A percentile compares a stretch with the other conserved stretches of the same genome.
These are phyloP conservation scores for Pseudogymnoascus verrucosus DNA, from an alignment of 2,329 filamentous ascomycete species.

Conservation along the genomic window DNA sequence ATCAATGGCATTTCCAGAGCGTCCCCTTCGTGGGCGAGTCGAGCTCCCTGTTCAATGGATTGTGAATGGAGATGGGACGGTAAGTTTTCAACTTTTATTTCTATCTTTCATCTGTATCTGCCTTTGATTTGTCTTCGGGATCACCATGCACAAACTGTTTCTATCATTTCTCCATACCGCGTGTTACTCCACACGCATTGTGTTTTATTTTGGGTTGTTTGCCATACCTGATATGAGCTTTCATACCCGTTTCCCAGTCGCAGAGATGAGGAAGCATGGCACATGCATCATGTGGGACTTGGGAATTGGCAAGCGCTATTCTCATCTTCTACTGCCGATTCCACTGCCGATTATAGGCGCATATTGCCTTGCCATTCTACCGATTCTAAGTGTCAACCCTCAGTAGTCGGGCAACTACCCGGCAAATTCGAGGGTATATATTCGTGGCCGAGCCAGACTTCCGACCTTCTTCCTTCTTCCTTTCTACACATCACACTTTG, in stretches of 20 bases:
- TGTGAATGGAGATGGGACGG: not conserved
- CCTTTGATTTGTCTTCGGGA: not conserved
- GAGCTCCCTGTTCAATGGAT: not conserved
- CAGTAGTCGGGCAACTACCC: not conserved
- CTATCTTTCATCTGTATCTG: not conserved
- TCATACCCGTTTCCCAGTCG: not conserved
- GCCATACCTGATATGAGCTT: not conserved
- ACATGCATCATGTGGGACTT: conserved; percentile 3
- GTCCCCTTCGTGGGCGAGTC: conserved; percentile 1
- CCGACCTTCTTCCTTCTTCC: not conserved
- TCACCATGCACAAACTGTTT: not conserved
- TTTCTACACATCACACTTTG: not conserved
- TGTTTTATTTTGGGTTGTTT: not conserved
- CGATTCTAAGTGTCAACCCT: not conserved
- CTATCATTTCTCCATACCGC: not conserved
- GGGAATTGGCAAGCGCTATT: not conserved
- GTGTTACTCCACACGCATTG: not conserved
- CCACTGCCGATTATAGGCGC: not conserved
- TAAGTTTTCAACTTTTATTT: not conserved
- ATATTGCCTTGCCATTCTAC: not conserved
- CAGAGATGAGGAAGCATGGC: not conserved
- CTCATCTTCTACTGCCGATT: not conserved
- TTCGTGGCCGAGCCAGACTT: not conserved
- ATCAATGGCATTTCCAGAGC: not conserved
- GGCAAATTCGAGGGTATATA: not conserved